Conservation (phyloP, 495 filamentous ascomycete species). For the Podospora bellae-mahoneyi region DNA sequence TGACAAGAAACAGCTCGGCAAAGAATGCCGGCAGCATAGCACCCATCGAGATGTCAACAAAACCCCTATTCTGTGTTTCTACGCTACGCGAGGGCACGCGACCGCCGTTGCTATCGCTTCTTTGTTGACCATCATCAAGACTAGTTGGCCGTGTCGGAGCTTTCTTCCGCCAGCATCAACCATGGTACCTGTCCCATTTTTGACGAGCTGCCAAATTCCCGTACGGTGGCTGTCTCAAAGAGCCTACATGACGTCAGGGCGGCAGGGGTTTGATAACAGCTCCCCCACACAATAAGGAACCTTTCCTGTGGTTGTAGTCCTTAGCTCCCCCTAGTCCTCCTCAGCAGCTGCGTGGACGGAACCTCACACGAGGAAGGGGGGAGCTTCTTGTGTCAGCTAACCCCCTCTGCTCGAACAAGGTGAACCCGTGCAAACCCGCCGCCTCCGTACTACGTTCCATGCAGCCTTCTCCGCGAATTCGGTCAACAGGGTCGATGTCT, state of each 20-base stretch:
- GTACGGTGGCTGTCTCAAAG: too few species aligned
- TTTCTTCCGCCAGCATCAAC: neutral
- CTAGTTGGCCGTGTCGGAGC: neutral
- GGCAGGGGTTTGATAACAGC: neutral
- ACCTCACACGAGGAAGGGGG: too few species aligned
- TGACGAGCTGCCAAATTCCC: too few species aligned
- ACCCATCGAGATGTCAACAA: neutral
- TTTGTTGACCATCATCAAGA: too few species aligned
- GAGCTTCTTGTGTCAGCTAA: neutral
- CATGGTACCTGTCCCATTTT: too few species aligned
- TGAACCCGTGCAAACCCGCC: neutral
- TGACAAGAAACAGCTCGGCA: neutral
- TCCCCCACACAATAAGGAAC: neutral
- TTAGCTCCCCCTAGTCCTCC: too few species aligned
- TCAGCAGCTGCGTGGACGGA: too few species aligned
- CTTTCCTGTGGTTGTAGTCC: too few species aligned
- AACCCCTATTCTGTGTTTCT: neutral
- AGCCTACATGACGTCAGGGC: neutral
- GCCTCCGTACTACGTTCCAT: constrained; percentile 4
- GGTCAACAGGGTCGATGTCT: constrained; percentile 4
- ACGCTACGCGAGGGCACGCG: too few species aligned
- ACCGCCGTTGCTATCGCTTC: too few species aligned
- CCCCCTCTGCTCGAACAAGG: neutral
- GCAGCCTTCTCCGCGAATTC: constrained; percentile 9
- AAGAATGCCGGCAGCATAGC: neutral